phyloP scores from a whole-genome alignment of 768 basidiomycete species.

The Russula olivacea region DNA sequence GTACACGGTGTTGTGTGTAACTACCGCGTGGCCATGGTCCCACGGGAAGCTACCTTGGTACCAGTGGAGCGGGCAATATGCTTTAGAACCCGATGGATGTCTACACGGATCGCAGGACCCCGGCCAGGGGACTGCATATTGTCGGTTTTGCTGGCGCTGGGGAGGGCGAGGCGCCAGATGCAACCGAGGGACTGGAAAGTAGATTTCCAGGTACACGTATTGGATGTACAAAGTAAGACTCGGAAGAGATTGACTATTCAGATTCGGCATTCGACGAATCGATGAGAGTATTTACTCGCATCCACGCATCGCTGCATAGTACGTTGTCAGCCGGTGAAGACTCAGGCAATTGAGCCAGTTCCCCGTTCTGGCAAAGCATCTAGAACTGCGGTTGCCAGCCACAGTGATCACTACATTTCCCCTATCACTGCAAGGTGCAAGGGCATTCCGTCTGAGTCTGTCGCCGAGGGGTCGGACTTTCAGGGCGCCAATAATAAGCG shows the following conservation, averaged over 20 bases:
- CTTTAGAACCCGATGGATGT: no score
- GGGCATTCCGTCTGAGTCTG: background rate
- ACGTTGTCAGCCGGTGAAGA: no score
- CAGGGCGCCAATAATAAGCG: slow-evolving; percentile 17
- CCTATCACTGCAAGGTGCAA: no score
- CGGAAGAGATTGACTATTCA: slow-evolving; percentile 15
- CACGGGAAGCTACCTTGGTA: background rate
- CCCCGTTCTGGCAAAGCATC: no score
- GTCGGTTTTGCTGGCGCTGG: background rate
- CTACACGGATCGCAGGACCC: background rate
- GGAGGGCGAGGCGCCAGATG: background rate
- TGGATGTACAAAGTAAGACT: background rate
- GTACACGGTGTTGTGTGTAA: background rate
- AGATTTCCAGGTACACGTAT: slow-evolving; percentile 1
- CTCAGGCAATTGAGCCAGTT: no score
- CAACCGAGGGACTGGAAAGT: slow-evolving; percentile 10
- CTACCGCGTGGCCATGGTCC: no score
- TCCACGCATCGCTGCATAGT: no score
- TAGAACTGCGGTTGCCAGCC: no score
- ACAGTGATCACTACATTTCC: background rate
- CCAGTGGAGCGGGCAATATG: background rate
- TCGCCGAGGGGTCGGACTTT: slow-evolving; percentile 10
- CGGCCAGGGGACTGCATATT: background rate
- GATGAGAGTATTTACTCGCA: no score
- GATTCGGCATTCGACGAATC: no score